These are phyloP conservation scores for Fraxinus nigra DNA, from an alignment of 305 asterid genomes.

Conservation along the genomic window DNA sequence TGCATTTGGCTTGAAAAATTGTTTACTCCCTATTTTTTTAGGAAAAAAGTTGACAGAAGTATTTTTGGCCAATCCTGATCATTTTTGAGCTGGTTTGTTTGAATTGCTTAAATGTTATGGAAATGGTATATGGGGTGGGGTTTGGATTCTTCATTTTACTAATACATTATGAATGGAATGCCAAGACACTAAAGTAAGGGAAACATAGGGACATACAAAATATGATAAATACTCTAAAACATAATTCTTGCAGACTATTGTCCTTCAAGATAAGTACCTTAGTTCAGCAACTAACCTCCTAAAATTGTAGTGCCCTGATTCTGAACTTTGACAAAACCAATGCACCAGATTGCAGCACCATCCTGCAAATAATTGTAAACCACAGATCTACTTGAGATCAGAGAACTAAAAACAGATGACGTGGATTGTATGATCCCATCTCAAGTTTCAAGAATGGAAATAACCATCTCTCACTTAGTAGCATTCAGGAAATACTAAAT, in stretches of 20 bases:
- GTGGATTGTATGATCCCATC: background rate
- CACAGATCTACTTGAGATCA: background rate
- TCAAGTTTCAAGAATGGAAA: background rate
- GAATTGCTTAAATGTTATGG: background rate
- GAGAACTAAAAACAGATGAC: background rate
- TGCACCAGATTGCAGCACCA: slow-evolving; percentile 81
- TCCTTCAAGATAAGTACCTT: background rate
- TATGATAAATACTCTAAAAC: background rate
- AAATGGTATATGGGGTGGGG: background rate
- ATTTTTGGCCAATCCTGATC: background rate
- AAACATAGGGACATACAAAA: slow-evolving; percentile 6
- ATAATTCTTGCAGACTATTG: background rate
- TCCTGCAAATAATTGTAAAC: slow-evolving; percentile 47
- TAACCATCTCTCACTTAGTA: slow-evolving; percentile 1
- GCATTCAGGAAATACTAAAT: background rate
- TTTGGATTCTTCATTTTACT: background rate
- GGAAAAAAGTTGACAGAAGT: background rate
- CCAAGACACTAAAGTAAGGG: background rate
- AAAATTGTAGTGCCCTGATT: slow-evolving; percentile 71
- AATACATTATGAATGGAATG: background rate
- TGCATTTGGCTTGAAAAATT: background rate
- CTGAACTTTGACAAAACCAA: slow-evolving; percentile 67
- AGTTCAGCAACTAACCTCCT: slow-evolving; percentile 65
- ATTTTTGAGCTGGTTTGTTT: background rate
- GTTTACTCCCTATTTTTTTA: background rate